phyloP scores from a whole-genome alignment of 106 monocot genomes.

The Ottelia alismoides region DNA sequence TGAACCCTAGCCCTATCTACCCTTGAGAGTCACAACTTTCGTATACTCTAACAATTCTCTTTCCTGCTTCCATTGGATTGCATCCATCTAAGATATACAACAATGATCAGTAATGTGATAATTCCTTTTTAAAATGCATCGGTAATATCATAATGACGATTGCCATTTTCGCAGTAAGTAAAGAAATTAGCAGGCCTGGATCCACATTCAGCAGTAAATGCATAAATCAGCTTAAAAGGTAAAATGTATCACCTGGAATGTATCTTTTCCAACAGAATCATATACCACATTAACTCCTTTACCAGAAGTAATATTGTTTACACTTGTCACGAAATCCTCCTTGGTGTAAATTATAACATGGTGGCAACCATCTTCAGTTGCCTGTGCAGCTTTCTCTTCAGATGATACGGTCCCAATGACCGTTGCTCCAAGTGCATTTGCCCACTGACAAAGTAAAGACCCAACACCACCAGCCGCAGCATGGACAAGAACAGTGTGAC shows the following conservation, averaged over 20 bases:
- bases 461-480: slow-evolving; percentile 97
- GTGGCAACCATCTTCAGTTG: slow-evolving; percentile 80
- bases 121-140: too few relatives aligned
- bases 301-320: slow-evolving; percentile 61
- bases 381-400: slow-evolving; percentile 81
- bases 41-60: too few relatives aligned
- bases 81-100: too few relatives aligned
- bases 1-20: too few relatives aligned
- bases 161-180: not conserved
- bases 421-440: slow-evolving; percentile 84
- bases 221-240: too few relatives aligned
- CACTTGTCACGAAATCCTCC: slow-evolving; percentile 66
- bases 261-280: slow-evolving; percentile 96
- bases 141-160: not conserved
- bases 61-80: too few relatives aligned
- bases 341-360: slow-evolving; percentile 71
- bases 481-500: slow-evolving; percentile 82
- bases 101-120: too few relatives aligned
- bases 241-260: slow-evolving; percentile 51
- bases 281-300: slow-evolving; percentile 92
- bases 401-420: slow-evolving; percentile 88
- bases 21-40: too few relatives aligned
- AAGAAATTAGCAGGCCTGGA: too few relatives aligned
- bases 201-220: too few relatives aligned
- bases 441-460: slow-evolving; percentile 94